Conservation (phyloP, 2,329 filamentous ascomycete species). For the Fusarium longipes region DNA sequence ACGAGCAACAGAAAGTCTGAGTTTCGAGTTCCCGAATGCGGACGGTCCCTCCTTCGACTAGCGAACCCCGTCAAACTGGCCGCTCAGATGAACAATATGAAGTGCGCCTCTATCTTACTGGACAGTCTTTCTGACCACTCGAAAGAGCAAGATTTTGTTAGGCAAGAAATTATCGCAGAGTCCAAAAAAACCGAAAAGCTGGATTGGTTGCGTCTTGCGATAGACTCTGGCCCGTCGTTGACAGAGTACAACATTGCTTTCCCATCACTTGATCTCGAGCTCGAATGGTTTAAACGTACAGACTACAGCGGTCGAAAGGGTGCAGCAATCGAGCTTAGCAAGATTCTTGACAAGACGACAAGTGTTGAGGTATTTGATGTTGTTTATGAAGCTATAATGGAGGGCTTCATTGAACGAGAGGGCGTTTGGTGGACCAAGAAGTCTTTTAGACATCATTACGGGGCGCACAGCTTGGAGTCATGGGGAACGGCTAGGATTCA, state of each 20-base stretch:
- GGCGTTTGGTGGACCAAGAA: conserved; percentile 2
- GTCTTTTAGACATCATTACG: background rate
- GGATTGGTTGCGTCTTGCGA: background rate
- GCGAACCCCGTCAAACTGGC: background rate
- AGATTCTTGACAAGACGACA: background rate
- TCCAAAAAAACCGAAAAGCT: background rate
- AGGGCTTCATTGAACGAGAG: background rate
- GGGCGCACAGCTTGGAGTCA: background rate
- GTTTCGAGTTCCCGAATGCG: background rate
- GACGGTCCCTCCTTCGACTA: background rate
- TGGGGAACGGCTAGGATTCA: conserved; percentile 2
- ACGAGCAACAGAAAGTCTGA: background rate
- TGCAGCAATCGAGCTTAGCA: background rate
- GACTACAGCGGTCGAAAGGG: background rate
- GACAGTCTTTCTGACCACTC: background rate
- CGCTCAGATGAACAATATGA: background rate
- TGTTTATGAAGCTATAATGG: background rate
- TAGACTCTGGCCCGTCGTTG: background rate
- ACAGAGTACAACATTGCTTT: background rate
- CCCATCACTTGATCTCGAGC: background rate
- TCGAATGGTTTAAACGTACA: background rate
- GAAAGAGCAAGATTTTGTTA: rapidly evolving
- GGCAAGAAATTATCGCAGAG: background rate
- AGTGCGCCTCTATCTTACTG: background rate
- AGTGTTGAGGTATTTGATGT: background rate